Evolutionary conservation across 2,329 filamentous ascomycete genomes (phyloP).

Genomic region (Cladosporium sp.): DNA sequence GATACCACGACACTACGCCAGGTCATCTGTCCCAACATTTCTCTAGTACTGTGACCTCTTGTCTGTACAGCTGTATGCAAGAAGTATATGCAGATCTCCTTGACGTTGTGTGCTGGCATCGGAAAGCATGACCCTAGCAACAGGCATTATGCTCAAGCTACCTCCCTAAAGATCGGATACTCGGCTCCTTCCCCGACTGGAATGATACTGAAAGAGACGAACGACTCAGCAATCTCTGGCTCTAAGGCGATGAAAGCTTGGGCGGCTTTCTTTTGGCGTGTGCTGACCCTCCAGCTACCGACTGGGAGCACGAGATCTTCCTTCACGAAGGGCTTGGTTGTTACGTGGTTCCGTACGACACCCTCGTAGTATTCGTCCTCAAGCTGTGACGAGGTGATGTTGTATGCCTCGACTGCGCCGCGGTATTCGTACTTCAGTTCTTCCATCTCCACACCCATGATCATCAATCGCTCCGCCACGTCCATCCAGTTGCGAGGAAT

Average conservation of each 20-base stretch:
- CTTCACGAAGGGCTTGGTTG: slow-evolving; percentile 15
- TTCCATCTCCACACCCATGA: slow-evolving; percentile 24
- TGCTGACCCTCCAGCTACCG: slow-evolving; percentile 23
- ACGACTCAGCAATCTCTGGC: slow-evolving; percentile 26
- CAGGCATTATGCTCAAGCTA: not conserved
- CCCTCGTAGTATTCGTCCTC: slow-evolving; percentile 22
- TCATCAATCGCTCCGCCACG: slow-evolving; percentile 20
- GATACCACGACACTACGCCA: too few relatives aligned
- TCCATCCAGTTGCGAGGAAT: slow-evolving; percentile 24
- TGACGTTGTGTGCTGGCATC: too few relatives aligned
- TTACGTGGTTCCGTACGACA: slow-evolving; percentile 21
- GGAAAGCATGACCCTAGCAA: too few relatives aligned
- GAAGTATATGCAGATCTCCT: too few relatives aligned
- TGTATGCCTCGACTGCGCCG: slow-evolving; percentile 22
- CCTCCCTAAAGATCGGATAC: slow-evolving; percentile 20
- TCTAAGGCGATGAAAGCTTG: slow-evolving; percentile 25
- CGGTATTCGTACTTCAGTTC: slow-evolving; percentile 19
- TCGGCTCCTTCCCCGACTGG: slow-evolving; percentile 22
- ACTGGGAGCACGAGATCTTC: slow-evolving; percentile 19
- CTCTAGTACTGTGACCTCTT: too few relatives aligned
- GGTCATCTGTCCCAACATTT: too few relatives aligned
- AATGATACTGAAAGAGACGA: slow-evolving; percentile 23
- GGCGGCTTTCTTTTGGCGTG: slow-evolving; percentile 25
- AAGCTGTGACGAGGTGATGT: slow-evolving; percentile 18
- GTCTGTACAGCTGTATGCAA: too few relatives aligned